These are phyloP conservation scores for Pelargonium australe DNA, from an alignment of 441 rosid species.

Conservation along the genomic window DNA sequence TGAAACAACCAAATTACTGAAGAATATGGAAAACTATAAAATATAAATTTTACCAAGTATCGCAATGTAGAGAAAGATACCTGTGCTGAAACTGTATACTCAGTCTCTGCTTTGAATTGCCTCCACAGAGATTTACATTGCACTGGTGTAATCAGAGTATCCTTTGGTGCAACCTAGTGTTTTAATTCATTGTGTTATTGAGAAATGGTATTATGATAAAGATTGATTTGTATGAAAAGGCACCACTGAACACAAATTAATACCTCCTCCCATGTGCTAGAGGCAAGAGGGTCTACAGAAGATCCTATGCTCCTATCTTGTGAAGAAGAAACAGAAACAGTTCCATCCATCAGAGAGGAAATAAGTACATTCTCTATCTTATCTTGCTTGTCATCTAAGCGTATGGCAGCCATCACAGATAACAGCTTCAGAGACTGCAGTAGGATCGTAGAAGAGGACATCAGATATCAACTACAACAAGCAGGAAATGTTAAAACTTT, in stretches of 20 bases:
- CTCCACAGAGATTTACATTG: slow-evolving; percentile 74
- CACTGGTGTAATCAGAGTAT: slow-evolving; percentile 54
- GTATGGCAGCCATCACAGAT: slow-evolving; percentile 61
- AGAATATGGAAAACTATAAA: neutral
- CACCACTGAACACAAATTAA: neutral
- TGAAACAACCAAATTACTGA: neutral
- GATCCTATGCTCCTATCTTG: slow-evolving; percentile 37
- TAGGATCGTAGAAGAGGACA: slow-evolving; percentile 18
- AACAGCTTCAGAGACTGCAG: slow-evolving; percentile 59
- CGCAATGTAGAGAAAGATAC: slow-evolving; percentile 22
- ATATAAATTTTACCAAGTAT: neutral
- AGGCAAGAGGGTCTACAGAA: slow-evolving; percentile 55
- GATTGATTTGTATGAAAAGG: neutral
- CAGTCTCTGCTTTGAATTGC: slow-evolving; percentile 72
- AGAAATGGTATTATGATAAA: slow-evolving; percentile 7
- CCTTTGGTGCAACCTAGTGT: slow-evolving; percentile 48
- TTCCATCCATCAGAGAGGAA: slow-evolving; percentile 52
- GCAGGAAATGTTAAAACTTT: neutral
- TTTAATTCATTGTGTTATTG: slow-evolving; percentile 11
- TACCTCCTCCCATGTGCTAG: slow-evolving; percentile 81
- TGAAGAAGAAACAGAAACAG: slow-evolving; percentile 35
- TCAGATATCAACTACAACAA: slow-evolving; percentile 10
- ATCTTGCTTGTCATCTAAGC: slow-evolving; percentile 66
- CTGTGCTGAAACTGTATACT: slow-evolving; percentile 66
- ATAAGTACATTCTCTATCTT: slow-evolving; percentile 48